Base-by-base conservation (phyloP, 371 early-diverging fungal species). In the Mucor circinelloides region DNA sequence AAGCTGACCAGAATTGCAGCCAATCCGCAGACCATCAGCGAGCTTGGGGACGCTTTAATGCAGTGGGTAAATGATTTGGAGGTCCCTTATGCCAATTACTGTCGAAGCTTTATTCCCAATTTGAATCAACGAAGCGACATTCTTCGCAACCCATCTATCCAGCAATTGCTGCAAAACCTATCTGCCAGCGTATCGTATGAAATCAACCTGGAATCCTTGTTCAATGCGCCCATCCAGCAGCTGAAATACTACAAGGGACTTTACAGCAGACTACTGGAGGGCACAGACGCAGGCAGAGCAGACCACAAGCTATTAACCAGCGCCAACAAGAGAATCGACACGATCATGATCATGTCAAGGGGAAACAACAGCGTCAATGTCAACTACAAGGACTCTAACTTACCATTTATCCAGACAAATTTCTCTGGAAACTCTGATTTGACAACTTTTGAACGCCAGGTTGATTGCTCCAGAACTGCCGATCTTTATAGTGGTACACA, bases 51-150 rank as follows among this genome's bases (percentile, higher is more conserved):
- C 42, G 64, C 66, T 10, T 64, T 86, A 17, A 77, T 84, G 80
- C 72, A 74, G 58, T 86, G 86, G 86, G 84, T 82, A 82, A 73
- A 84, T 64, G 84, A 84, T 64, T 75, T 86, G 72, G 84, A 84
- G 68, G 71, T 66, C 3, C 80, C 86, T n/a, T 86, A 86, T 64
- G 73, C 81, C 6, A 79, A 79, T 30, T 86, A 76, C 75, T 73
- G 66, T 55, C 69, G 77, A 58, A 70, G 74, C 12, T 82, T 63
- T 44, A 78, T 80, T 21, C 66, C 58, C 40, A 72, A 79, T 25
- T 60, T 86, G 31, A 73, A 81, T 64, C 44, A 74, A 25, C 77
- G 83, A 17, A 25, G 59, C 9, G 84, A 80, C 57, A 78, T 86
- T 54, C 58, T 72, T 27, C 27, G 44, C 13, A 79, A 75, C 56